Evolutionary conservation across 208 protist genomes (phyloP).

Genomic region (Acanthamoeba rhysodes): DNA sequence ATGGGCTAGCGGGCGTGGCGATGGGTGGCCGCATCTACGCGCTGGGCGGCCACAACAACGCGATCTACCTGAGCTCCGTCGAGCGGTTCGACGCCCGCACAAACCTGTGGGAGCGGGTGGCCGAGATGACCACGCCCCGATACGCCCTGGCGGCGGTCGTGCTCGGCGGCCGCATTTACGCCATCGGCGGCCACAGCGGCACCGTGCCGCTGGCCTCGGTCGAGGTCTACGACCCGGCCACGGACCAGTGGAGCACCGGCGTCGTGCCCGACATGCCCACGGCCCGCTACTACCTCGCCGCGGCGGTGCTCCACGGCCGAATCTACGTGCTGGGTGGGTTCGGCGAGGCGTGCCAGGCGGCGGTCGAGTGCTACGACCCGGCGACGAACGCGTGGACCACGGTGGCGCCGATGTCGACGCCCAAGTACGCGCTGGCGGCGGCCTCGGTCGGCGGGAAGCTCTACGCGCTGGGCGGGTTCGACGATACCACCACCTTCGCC

Average conservation of each 20-base stretch:
- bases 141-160: slow-evolving; percentile 27
- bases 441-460: not conserved
- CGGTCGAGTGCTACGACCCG: slow-evolving; percentile 26
- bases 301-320: not conserved
- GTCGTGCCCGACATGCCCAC: slow-evolving; percentile 42
- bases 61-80: slow-evolving; percentile 39
- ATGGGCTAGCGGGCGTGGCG: slow-evolving; percentile 1
- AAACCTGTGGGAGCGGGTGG: not conserved
- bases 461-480: slow-evolving; percentile 31
- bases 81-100: not conserved
- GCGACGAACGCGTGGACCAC: not conserved
- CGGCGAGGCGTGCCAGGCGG: not conserved
- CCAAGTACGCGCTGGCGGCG: slow-evolving; percentile 34
- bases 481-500: not conserved
- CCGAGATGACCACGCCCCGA: slow-evolving; percentile 16
- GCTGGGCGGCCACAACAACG: slow-evolving; percentile 31
- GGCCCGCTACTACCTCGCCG: slow-evolving; percentile 31
- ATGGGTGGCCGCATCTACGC: slow-evolving; percentile 2
- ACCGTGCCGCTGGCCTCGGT: slow-evolving; percentile 24
- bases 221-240: slow-evolving; percentile 11
- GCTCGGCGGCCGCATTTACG: slow-evolving; percentile 14
- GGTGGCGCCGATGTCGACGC: not conserved
- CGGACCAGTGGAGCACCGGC: not conserved
- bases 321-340: slow-evolving; percentile 32
- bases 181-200: slow-evolving; percentile 38